Base-by-base conservation (phyloP, 2,329 filamentous ascomycete species). In the Dichotomopilus funicola region DNA sequence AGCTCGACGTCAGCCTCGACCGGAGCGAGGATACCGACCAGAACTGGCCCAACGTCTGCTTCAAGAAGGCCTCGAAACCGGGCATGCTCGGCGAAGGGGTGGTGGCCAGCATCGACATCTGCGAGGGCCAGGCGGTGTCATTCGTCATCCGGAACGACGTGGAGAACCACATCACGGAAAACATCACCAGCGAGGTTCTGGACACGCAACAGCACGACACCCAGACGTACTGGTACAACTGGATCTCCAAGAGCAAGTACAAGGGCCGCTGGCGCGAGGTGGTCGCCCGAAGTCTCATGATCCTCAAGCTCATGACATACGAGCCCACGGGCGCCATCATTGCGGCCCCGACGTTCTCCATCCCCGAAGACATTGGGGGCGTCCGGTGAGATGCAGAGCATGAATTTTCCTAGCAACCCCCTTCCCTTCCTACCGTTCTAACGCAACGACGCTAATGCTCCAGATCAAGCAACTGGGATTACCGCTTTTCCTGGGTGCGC, bases 311-410 rank as follows among this genome's bases (percentile, higher is more conserved):
- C 70, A 75, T 91, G 63, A 90, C 87, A 0, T 91, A 85, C 63
- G 87, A 91, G 64, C 87, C 87, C 0, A 91, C 87, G 0, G 87
- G 88, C 2, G 88, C 87, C 7, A 90, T 91, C 50, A 78, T 90
- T 37, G 88, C 87, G 1, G 80, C 87, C 1, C 87, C 88, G 0
- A 91, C 87, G 0, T 91, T 91, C 64, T 89, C 87, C 0, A 78
- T 91, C 1, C 87, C 87, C 0, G 87, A 91, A 67, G 84, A 86
- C 50, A 80, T 89, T 41, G 87, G 86, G 13, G 87, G 87, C 11
- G 72, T 74, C 9, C 69, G 76, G 73, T 76, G 62, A 62, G 66
- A 47, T 8, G 31, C 11, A 48, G 51, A 31, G 10, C 19, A 27
- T 27, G 19, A 27, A 27, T 27, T 27, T 27, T 27, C 41, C 31